Conservation (phyloP, 1,284 basidiomycete species). For the Sporisorium graminicola region DNA sequence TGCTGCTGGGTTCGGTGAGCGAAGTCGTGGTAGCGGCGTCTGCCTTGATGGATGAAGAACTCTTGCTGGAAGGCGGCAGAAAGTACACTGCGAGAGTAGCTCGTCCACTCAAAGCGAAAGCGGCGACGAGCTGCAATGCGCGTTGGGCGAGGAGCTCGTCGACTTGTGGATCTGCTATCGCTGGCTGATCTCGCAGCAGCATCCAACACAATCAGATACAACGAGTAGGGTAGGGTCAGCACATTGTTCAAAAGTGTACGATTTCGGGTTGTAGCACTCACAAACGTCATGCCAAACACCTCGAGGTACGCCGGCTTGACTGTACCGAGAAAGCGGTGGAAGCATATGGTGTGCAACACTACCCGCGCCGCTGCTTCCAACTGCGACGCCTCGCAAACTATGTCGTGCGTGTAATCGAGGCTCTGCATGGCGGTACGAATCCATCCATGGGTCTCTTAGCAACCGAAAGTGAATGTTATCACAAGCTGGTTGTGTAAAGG, state of each 20-base stretch:
- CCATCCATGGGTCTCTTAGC: too few relatives aligned
- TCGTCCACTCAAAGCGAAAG: background rate
- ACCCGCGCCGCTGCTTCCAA: conserved; percentile 13
- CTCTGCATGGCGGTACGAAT: conserved; percentile 15
- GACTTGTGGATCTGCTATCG: conserved; percentile 17
- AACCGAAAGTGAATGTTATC: too few relatives aligned
- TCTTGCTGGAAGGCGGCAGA: conserved; percentile 3
- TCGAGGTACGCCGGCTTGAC: conserved; percentile 24
- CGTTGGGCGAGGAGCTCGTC: conserved; percentile 16
- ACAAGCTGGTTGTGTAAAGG: too few relatives aligned
- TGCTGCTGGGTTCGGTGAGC: background rate
- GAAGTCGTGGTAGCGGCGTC: background rate
- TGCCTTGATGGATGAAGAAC: too few relatives aligned
- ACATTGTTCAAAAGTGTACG: background rate
- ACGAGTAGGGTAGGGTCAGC: background rate
- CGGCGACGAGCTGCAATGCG: background rate
- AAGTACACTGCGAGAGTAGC: conserved; percentile 10
- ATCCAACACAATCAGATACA: background rate
- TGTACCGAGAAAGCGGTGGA: conserved; percentile 42
- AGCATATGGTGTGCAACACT: conserved; percentile 41
- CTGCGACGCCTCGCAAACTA: conserved; percentile 9
- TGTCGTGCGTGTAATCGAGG: conserved; percentile 5
- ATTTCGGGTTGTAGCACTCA: conserved; percentile 4
- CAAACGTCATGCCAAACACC: conserved; percentile 24
- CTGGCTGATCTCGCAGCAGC: conserved; percentile 11